phyloP scores from a whole-genome alignment of 805 yeast genomes.

The Candida nitratophila region DNA sequence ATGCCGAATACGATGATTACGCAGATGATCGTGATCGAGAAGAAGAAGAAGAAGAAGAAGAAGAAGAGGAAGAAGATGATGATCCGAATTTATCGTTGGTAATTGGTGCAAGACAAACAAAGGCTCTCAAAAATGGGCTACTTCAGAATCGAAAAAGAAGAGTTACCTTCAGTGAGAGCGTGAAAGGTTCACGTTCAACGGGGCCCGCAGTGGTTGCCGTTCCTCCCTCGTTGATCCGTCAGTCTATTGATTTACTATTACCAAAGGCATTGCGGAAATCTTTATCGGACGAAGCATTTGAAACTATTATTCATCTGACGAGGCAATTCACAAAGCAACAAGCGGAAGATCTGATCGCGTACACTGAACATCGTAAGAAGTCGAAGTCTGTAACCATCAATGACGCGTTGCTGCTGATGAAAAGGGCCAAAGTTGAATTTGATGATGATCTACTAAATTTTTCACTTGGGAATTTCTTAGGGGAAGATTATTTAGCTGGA shows the following conservation, averaged over 20 bases:
- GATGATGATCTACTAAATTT: neutral
- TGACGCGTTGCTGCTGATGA: conserved; percentile 28
- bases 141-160: neutral
- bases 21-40: conserved; percentile 8
- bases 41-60: conserved; percentile 3
- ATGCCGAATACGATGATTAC: neutral
- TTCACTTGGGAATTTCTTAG: conserved; percentile 1
- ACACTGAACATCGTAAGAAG: conserved; percentile 25
- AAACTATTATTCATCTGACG: conserved; percentile 26
- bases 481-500: conserved; percentile 9
- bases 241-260: conserved; percentile 9
- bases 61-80: conserved; percentile 7
- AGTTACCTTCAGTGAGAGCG: neutral
- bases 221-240: conserved; percentile 7
- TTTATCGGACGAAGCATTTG: conserved; percentile 15
- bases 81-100: neutral
- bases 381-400: conserved; percentile 22
- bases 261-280: conserved; percentile 11
- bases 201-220: neutral
- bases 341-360: conserved; percentile 26
- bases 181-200: neutral
- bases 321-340: conserved; percentile 29
- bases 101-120: neutral
- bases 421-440: conserved; percentile 18
- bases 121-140: neutral